Percentiles rank a stretch among this genome's conserved stretches.
These are phyloP conservation scores for Fusarium sororula DNA, from an alignment of 2,329 filamentous ascomycete genomes.

Conservation along the genomic window DNA sequence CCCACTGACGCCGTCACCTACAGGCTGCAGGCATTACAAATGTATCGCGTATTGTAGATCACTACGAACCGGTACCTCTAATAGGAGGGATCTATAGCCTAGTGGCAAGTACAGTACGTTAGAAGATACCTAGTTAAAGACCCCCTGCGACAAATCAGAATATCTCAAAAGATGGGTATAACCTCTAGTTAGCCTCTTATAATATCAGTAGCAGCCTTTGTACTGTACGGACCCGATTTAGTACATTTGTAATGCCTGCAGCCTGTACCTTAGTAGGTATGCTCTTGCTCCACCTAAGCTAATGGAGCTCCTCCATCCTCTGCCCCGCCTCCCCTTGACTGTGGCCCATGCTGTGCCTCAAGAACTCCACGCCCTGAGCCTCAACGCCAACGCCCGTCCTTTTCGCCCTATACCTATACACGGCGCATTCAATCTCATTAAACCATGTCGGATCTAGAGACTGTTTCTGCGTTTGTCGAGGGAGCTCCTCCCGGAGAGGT, in stretches of 20 bases:
- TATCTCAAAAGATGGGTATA: too few species aligned
- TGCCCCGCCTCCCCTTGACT: constrained; percentile 40
- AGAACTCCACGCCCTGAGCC: constrained; percentile 31
- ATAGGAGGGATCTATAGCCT: too few species aligned
- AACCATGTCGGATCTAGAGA: constrained; percentile 52
- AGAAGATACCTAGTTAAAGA: too few species aligned
- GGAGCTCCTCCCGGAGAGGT: constrained; percentile 97
- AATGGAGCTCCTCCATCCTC: constrained; percentile 21
- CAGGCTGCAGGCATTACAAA: too few species aligned
- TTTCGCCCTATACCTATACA: background rate
- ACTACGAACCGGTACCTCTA: too few species aligned
- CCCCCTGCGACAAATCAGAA: too few species aligned
- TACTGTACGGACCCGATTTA: too few species aligned
- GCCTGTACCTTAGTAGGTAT: background rate
- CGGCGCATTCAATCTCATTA: constrained; percentile 11
- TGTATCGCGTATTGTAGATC: too few species aligned
- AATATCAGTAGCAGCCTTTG: too few species aligned
- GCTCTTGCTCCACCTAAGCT: constrained; percentile 34
- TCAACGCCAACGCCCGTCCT: constrained; percentile 27
- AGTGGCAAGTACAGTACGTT: too few species aligned
- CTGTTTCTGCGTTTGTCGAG: constrained; percentile 85
- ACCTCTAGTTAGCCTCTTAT: too few species aligned
- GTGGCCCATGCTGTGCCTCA: constrained; percentile 24
- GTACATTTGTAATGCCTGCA: too few species aligned
- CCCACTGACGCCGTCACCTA: constrained; percentile 14